These are phyloP conservation scores for Nakazawaea sp. DNA, from an alignment of 805 yeast genomes.

Conservation along the genomic window DNA sequence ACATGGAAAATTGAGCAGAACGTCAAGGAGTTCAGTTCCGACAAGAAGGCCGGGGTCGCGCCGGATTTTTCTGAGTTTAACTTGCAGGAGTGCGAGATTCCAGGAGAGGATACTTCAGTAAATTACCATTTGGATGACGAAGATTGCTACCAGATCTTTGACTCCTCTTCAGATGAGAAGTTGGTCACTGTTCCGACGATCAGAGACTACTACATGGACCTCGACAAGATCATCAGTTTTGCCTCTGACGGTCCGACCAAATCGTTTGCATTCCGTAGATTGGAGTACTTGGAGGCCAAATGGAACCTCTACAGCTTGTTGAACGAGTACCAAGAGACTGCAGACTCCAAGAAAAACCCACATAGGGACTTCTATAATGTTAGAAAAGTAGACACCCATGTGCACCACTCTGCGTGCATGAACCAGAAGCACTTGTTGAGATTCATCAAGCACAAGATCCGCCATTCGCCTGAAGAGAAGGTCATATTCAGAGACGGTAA, in stretches of 20 bases:
- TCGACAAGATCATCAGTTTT: constrained; percentile 63
- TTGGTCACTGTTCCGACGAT: constrained; percentile 71
- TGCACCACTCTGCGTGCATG: constrained; percentile 99
- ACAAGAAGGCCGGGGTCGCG: constrained; percentile 11
- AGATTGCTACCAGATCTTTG: constrained; percentile 55
- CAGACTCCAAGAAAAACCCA: constrained; percentile 86
- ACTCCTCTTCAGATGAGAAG: constrained; percentile 21
- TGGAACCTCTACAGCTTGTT: constrained; percentile 88
- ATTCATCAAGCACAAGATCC: constrained; percentile 90
- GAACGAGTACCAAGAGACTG: constrained; percentile 89
- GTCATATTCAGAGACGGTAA: constrained; percentile 93
- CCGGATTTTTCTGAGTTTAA: constrained; percentile 44
- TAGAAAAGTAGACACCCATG: constrained; percentile 96
- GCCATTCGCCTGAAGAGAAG: constrained; percentile 77
- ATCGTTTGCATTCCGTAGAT: constrained; percentile 89
- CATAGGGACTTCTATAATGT: constrained; percentile 97
- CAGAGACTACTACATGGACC: constrained; percentile 78
- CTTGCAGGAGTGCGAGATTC: constrained; percentile 47
- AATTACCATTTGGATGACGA: constrained; percentile 45
- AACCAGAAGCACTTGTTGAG: constrained; percentile 94
- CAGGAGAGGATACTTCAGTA: constrained; percentile 34
- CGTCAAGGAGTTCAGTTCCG: constrained; percentile 21
- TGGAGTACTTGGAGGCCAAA: constrained; percentile 91
- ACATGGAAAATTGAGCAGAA: constrained; percentile 50
- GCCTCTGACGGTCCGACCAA: constrained; percentile 95